Base-by-base conservation (phyloP, 306 rosid species). In the Cucurbita maxima region DNA sequence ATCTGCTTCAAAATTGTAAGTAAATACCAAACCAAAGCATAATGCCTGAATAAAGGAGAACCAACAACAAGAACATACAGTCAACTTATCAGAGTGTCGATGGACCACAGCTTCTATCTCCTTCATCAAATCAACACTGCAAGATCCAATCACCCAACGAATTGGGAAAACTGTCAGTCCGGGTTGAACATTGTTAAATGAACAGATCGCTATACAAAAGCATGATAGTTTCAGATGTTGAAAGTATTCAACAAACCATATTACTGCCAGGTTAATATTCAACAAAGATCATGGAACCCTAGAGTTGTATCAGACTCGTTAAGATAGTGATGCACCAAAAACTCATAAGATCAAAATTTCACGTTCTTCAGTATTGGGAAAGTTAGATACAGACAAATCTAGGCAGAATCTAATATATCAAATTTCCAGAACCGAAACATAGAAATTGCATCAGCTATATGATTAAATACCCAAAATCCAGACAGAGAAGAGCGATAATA, bases 31-130 rank as follows among this genome's bases (percentile, higher is more conserved):
- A 81, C 72, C 67, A 67, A 77, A 76, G 60, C 81, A 55, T 62
- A 67, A 52, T 56, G 55, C 75, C 62, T 56, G 18, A 74, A 58
- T 56, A 73, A 74, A 38, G 37, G 8, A 34, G 76, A 64, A 80
- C 44, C 52, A 45, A 75, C 16, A 50, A 69, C 62, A 22, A 44
- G 15, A 59, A 86, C 95, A 77, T 84, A 95, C 99, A 53, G 81
- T 81, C 73, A 95, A 82, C 80, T 75, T 88, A 70, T 91, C 84
- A 1, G 90, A 90, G 75, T 95, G 99, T 60, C 97, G 97, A 82
- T 60, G 76, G 55, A 95, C 99, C 89, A 95, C 79, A 41, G 78
- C 89, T 76, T 78, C 80, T 73, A 95, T 87, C 86, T 88, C 88
- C 62, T 84, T 82, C 96, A 85, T 84, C 88, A 95, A 89, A 80